These are phyloP conservation scores for Phycomyces blakesleeanus DNA, from an alignment of 192 early-diverging fungal species.

Conservation along the genomic window DNA sequence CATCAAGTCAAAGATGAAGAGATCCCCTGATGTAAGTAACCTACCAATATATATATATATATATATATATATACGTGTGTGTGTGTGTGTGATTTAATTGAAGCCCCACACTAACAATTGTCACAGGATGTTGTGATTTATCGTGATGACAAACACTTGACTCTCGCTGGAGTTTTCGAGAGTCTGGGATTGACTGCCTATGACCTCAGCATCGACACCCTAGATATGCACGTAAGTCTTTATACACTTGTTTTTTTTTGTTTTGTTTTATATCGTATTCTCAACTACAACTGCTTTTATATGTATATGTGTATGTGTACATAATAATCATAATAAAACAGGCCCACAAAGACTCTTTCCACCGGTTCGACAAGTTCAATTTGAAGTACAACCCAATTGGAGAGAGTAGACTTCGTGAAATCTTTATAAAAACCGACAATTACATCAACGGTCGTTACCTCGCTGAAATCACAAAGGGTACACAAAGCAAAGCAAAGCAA, in stretches of 20 bases:
- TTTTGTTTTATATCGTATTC: neutral
- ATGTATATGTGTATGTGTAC: too few relatives aligned
- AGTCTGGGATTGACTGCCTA: conserved; percentile 89
- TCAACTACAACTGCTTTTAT: neutral
- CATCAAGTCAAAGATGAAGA: conserved; percentile 89
- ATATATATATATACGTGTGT: too few relatives aligned
- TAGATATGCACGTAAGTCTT: conserved; percentile 83
- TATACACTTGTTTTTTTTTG: neutral
- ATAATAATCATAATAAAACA: conserved; percentile 10
- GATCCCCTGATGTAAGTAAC: conserved; percentile 57
- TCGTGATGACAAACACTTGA: conserved; percentile 81
- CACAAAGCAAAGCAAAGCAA: too few relatives aligned
- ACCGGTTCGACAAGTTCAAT: conserved; percentile 97
- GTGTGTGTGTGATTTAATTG: neutral
- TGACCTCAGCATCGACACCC: conserved; percentile 89
- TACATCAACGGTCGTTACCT: conserved; percentile 80
- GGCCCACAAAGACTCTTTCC: conserved; percentile 91
- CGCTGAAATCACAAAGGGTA: conserved; percentile 87
- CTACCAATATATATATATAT: neutral
- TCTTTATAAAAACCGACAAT: conserved; percentile 97
- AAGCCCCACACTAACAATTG: too few relatives aligned
- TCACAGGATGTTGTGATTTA: conserved; percentile 80
- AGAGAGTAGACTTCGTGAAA: conserved; percentile 89
- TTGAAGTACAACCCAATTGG: conserved; percentile 95
- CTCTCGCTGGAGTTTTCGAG: conserved; percentile 80